Percentiles rank a stretch among this genome's conserved stretches.
Evolutionary conservation across 768 basidiomycete genomes (phyloP).

Genomic region (Podaxis sp.): DNA sequence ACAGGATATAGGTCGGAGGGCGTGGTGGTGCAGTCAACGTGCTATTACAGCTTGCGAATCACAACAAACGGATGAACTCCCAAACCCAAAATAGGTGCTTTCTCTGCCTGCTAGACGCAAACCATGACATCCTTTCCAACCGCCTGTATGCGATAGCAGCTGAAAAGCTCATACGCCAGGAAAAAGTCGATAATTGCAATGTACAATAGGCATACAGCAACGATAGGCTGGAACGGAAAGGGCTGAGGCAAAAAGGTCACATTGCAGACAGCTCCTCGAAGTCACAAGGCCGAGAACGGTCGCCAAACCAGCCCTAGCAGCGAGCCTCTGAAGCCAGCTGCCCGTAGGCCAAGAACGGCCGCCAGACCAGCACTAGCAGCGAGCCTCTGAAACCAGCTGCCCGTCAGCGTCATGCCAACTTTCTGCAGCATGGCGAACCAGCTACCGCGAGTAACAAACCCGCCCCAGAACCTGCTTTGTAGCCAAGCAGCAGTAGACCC

Average conservation of each 20-base stretch:
- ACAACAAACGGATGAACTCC: too few species aligned
- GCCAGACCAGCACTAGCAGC: not conserved
- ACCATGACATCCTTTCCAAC: too few species aligned
- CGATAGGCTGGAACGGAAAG: not conserved
- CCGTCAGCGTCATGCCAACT: constrained; percentile 24
- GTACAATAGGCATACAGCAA: not conserved
- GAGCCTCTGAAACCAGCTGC: not conserved
- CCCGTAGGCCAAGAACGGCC: not conserved
- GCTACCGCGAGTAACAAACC: constrained; percentile 24
- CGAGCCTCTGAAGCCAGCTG: too few species aligned
- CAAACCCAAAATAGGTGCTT: too few species aligned
- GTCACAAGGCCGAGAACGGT: too few species aligned
- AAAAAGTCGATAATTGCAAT: not conserved
- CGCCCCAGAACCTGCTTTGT: constrained; percentile 33
- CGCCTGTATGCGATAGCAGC: too few species aligned
- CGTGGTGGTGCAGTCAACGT: too few species aligned
- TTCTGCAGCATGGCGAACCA: constrained; percentile 32
- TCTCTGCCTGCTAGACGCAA: too few species aligned
- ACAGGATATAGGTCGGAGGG: too few species aligned
- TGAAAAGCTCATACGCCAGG: too few species aligned
- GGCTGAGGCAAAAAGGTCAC: not conserved
- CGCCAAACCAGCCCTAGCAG: too few species aligned
- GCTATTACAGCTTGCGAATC: too few species aligned
- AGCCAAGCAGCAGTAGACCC: constrained; percentile 33
- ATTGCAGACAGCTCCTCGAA: not conserved